These are phyloP conservation scores for Fragilaria crotonensis DNA, from an alignment of 108 stramenopile genomes.

Conservation along the genomic window DNA sequence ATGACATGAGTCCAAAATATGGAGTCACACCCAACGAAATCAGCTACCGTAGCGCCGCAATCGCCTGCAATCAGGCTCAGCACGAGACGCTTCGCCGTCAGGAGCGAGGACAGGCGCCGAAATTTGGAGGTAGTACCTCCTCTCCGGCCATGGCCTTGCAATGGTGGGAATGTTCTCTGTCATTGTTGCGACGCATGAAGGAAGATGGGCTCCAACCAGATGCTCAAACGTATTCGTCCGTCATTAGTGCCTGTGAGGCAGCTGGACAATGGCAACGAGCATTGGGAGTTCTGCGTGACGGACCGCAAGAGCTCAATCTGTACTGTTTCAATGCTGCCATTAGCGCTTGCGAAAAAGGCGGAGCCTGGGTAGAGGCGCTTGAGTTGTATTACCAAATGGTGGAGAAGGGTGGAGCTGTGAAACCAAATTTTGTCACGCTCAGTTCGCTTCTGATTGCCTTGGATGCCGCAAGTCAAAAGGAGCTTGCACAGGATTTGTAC, in stretches of 20 bases:
- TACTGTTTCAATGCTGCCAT: conserved; percentile 75
- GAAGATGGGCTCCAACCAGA: conserved; percentile 61
- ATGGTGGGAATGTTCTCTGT: conserved; percentile 72
- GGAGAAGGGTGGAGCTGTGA: conserved; percentile 12
- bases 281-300: conserved; percentile 43
- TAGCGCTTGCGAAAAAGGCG: conserved; percentile 67
- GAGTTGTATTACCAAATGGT: conserved; percentile 59
- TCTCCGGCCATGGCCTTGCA: conserved; percentile 1
- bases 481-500: conserved; percentile 53
- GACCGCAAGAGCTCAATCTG: conserved; percentile 26
- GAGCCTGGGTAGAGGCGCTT: conserved; percentile 72
- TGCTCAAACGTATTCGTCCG: conserved; percentile 50
- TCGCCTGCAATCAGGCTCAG: conserved; percentile 72
- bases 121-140: not conserved
- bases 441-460: conserved; percentile 59
- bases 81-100: conserved; percentile 20
- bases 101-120: not conserved
- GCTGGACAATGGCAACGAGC: conserved; percentile 80
- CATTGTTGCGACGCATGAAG: conserved; percentile 55
- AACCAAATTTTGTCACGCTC: conserved; percentile 57
- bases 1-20: conserved; percentile 38
- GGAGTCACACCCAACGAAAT: conserved; percentile 32
- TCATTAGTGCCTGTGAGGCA: conserved; percentile 61
- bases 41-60: conserved; percentile 55
- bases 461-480: conserved; percentile 55